These are phyloP conservation scores for Miscanthus lutarioriparius DNA, from an alignment of 176 grass and related monocot species.

Conservation along the genomic window DNA sequence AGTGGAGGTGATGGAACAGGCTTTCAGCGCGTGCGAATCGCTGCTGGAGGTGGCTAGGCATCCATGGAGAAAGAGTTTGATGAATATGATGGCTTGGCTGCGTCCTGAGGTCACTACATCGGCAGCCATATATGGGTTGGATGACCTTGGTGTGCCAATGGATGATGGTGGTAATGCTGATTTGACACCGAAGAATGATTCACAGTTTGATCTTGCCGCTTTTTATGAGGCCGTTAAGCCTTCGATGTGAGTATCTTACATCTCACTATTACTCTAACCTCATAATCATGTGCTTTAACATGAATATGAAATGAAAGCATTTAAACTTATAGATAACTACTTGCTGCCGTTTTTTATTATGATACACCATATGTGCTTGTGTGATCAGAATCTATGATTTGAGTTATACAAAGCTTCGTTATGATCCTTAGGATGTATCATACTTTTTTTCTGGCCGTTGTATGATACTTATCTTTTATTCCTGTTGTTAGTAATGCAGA, in stretches of 20 bases:
- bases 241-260: constrained; percentile 45
- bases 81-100: constrained; percentile 87
- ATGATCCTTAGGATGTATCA: not conserved
- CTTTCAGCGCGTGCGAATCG: constrained; percentile 59
- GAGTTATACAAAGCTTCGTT: not conserved
- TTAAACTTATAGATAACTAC: not conserved
- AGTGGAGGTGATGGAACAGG: constrained; percentile 66
- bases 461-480: constrained; percentile 35
- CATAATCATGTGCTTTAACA: not conserved
- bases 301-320: constrained; percentile 15
- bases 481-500: constrained; percentile 38
- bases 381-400: not conserved
- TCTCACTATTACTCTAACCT: constrained; percentile 5
- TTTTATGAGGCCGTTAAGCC: constrained; percentile 88
- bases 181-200: constrained; percentile 41
- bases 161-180: constrained; percentile 36
- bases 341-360: not conserved
- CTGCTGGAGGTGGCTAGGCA: constrained; percentile 71
- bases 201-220: constrained; percentile 71
- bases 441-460: constrained; percentile 3
- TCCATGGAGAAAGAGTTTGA: constrained; percentile 89
- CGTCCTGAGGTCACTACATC: constrained; percentile 71
- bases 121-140: constrained; percentile 61
- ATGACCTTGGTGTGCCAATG: constrained; percentile 9
- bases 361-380: constrained; percentile 15